phyloP scores from a whole-genome alignment of 192 early-diverging fungal genomes.

The Kickxella alabastrina region DNA sequence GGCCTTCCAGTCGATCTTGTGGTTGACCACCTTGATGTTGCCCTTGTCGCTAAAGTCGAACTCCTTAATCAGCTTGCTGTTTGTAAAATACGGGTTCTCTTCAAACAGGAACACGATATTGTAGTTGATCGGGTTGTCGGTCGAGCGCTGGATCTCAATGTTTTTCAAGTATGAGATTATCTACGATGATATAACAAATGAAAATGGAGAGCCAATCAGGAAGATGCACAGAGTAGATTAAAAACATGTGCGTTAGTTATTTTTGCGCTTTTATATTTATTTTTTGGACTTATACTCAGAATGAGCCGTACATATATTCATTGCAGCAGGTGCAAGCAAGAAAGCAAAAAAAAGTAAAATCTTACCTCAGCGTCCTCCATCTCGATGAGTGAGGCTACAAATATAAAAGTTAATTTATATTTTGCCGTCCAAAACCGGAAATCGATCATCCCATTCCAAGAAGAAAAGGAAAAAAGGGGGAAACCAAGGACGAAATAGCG shows the following conservation, averaged over 20 bases:
- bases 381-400: conserved; percentile 51
- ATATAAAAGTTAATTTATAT: not conserved
- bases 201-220: no score
- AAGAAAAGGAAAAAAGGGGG: not conserved
- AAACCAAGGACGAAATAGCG: no score
- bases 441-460: conserved; percentile 16
- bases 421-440: conserved; percentile 10
- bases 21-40: conserved; percentile 52
- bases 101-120: conserved; percentile 55
- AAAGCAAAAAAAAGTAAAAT: not conserved
- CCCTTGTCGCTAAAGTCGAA: conserved; percentile 59
- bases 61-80: conserved; percentile 57
- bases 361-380: conserved; percentile 50
- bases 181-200: conserved; percentile 8
- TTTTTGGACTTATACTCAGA: no score
- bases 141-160: conserved; percentile 58
- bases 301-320: no score
- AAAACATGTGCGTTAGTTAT: no score
- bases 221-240: no score
- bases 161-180: conserved; percentile 81
- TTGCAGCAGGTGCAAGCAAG: no score
- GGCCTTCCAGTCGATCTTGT: conserved; percentile 58
- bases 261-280: no score
- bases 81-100: conserved; percentile 56
- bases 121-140: conserved; percentile 52